Evolutionary conservation across 768 basidiomycete species (phyloP).

Genomic region (Crassisporium funariophilum): DNA sequence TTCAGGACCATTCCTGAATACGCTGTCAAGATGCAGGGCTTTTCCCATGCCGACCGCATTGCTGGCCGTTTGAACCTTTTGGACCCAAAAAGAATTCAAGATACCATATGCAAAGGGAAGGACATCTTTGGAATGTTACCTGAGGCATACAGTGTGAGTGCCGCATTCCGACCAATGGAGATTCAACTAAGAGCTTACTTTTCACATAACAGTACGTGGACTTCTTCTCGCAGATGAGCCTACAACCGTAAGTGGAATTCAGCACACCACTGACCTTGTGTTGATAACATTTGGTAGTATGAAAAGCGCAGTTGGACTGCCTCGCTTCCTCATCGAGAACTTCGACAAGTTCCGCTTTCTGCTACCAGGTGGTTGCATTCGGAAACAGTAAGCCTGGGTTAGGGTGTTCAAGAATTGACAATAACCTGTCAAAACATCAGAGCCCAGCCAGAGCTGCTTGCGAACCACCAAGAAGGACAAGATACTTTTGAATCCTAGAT

Average conservation of each 20-base stretch:
- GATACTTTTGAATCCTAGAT: too few relatives aligned
- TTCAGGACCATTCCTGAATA: constrained; percentile 63
- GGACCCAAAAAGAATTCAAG: constrained; percentile 53
- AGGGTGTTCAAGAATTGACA: not conserved
- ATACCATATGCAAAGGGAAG: constrained; percentile 58
- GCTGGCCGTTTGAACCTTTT: constrained; percentile 49
- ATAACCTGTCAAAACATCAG: not conserved
- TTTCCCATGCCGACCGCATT: constrained; percentile 64
- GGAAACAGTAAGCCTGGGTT: constrained; percentile 24
- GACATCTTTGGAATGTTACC: constrained; percentile 70
- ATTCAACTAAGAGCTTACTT: not conserved
- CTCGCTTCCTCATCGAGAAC: constrained; percentile 52
- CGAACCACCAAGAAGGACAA: too few relatives aligned
- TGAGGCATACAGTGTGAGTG: constrained; percentile 56
- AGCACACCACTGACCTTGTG: not conserved
- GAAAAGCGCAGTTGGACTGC: constrained; percentile 53
- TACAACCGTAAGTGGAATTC: constrained; percentile 44
- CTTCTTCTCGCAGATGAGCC: constrained; percentile 52
- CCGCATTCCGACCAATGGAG: not conserved
- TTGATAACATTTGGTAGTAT: constrained; percentile 24
- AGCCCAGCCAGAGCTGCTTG: not conserved
- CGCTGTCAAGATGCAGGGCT: constrained; percentile 59
- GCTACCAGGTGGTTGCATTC: constrained; percentile 55
- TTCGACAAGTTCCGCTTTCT: constrained; percentile 52
- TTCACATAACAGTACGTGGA: constrained; percentile 46